These are phyloP conservation scores for Fraxinus paxiana DNA, from an alignment of 305 asterid species.

Conservation along the genomic window DNA sequence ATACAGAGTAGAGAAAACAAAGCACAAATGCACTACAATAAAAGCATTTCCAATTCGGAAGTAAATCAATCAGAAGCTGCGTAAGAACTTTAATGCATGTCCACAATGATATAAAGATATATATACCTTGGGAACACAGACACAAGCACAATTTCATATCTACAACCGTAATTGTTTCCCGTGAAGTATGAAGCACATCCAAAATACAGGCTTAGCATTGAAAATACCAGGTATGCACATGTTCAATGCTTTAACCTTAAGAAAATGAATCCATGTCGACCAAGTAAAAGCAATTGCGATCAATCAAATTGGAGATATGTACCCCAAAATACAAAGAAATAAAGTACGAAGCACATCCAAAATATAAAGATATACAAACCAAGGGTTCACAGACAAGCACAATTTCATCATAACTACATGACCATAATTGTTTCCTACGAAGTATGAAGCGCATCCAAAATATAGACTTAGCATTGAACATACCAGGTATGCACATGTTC, in stretches of 20 bases:
- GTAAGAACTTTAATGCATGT: background rate
- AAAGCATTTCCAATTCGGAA: background rate
- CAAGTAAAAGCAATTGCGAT: conserved; percentile 84
- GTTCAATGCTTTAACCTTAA: conserved; percentile 93
- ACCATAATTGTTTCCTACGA: background rate
- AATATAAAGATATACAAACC: background rate
- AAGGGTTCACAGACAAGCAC: background rate
- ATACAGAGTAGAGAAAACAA: background rate
- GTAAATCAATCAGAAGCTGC: background rate
- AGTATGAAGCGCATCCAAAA: background rate
- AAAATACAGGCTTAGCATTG: background rate
- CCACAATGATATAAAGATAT: background rate
- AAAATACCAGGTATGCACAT: conserved; percentile 91
- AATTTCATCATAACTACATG: background rate
- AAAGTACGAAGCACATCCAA: background rate
- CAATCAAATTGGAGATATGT: conserved; percentile 68
- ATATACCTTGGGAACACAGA: background rate
- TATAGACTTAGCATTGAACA: conserved; percentile 3
- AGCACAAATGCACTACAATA: background rate
- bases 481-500: conserved; percentile 99
- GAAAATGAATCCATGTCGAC: conserved; percentile 95
- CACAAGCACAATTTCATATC: background rate
- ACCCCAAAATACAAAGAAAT: background rate
- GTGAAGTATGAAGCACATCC: background rate
- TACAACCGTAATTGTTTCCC: background rate